Evolutionary conservation across 208 protist species (phyloP).

Genomic region (Porcisia deanei): DNA sequence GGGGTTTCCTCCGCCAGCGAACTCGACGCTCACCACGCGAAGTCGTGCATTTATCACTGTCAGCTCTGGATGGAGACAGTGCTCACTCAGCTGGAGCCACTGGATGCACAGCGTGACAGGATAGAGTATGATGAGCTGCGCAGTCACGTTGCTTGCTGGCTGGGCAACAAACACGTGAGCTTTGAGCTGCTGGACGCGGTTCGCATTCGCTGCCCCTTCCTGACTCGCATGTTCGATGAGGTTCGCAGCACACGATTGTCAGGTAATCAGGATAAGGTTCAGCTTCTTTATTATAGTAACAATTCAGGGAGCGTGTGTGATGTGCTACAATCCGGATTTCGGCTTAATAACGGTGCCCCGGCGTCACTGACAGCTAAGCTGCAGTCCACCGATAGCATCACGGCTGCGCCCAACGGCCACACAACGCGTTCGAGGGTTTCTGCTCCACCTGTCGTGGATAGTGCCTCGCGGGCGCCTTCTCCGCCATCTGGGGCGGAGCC

Average conservation of each 20-base stretch:
- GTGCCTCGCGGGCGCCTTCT: neutral
- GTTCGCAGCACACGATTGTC: slow-evolving; percentile 16
- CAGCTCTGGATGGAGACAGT: slow-evolving; percentile 72
- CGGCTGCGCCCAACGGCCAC: slow-evolving; percentile 4
- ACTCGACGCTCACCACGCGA: neutral
- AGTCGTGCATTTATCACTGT: slow-evolving; percentile 26
- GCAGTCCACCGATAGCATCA: slow-evolving; percentile 8
- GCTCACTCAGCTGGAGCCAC: slow-evolving; percentile 43
- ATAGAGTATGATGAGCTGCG: slow-evolving; percentile 49
- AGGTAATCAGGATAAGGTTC: slow-evolving; percentile 38
- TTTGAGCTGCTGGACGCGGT: slow-evolving; percentile 47
- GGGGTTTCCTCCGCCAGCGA: slow-evolving; percentile 8
- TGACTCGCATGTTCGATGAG: slow-evolving; percentile 34
- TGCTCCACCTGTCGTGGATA: neutral
- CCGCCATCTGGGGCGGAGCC: neutral
- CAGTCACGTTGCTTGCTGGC: slow-evolving; percentile 40
- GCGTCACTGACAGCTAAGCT: slow-evolving; percentile 11
- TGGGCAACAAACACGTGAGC: slow-evolving; percentile 44
- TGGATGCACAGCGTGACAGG: slow-evolving; percentile 41
- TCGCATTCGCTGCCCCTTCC: slow-evolving; percentile 44
- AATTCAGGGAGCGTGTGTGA: slow-evolving; percentile 53
- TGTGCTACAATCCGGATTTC: slow-evolving; percentile 63
- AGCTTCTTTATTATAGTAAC: slow-evolving; percentile 83
- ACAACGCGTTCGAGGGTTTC: slow-evolving; percentile 21
- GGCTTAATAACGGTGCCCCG: slow-evolving; percentile 28